Evolutionary conservation across 257 asterid species (phyloP), one percentile per base, ranked within the genome.

Genomic region (Scutellaria minor): DNA sequence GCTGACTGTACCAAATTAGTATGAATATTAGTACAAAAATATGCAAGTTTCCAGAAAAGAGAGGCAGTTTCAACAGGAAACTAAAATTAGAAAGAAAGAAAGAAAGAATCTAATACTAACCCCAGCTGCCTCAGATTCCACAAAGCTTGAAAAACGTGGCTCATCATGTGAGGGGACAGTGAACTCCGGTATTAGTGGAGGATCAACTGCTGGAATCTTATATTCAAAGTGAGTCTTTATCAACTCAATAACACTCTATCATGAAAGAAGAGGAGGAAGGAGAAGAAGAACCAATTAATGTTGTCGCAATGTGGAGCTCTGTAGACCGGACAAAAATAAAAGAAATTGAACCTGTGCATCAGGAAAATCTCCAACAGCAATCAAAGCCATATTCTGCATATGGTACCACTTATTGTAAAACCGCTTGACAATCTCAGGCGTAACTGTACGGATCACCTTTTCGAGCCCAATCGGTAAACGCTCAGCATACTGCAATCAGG

Each of bases 91-190:
- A 31, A 71, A 42, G 50, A 66, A 57, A 47, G 24, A 22, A 57
- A 47, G 24, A 22, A 72, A 47, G 64, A 53, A 79, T 78, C 71
- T 62, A 74, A 73, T 58, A 81, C 75, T 75, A 45, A 93, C 98
- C 90, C 98, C 98, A 53, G 98, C 95, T 71, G 96, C 96, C 84
- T 92, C 96, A 41, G 96, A 88, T 79, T 92, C 98, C 74, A 90
- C 90, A 67, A 90, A 85, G 82, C 95, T 87, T 62, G 98, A 93
- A 85, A 85, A 87, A 0, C 95, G 95, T 15, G 98, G 90, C 82
- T 87, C 92, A 77, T 80, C 86, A 18, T 93, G 98, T 58, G 93
- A 82, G 68, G 98, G 95, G 77, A 93, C 93, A 8, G 81, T 79
- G 79, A 88, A 89, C 77, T 60, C 75, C n/a, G 96, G 95, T 68